Evolutionary conservation across 768 basidiomycete species (phyloP).

Genomic region (Boletus barrowsii): DNA sequence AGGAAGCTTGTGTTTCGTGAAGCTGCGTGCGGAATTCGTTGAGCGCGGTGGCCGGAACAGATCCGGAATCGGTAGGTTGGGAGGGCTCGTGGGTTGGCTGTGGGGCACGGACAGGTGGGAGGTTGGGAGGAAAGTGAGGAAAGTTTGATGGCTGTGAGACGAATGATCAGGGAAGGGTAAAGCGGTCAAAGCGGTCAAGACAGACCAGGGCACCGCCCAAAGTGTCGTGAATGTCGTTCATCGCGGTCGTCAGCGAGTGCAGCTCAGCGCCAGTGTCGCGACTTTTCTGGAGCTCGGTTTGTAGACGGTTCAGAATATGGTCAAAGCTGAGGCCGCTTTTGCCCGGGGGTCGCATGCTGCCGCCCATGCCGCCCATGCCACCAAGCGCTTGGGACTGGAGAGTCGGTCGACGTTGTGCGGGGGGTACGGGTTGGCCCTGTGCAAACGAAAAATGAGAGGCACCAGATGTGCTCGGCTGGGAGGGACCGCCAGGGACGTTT

Average conservation of each 20-base stretch:
- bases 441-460: constrained; percentile 42
- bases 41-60: constrained; percentile 31
- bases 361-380: constrained; percentile 77
- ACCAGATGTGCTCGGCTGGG: constrained; percentile 35
- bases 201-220: constrained; percentile 78
- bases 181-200: constrained; percentile 8
- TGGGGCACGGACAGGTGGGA: constrained; percentile 62
- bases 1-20: constrained; percentile 74
- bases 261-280: constrained; percentile 90
- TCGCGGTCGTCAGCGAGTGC: constrained; percentile 67
- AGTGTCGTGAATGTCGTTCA: constrained; percentile 91
- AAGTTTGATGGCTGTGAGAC: constrained; percentile 52
- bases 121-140: constrained; percentile 58
- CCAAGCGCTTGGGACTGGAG: constrained; percentile 58
- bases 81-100: constrained; percentile 22
- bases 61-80: constrained; percentile 28
- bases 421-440: constrained; percentile 34
- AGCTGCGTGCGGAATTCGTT: constrained; percentile 79
- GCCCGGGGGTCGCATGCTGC: constrained; percentile 65
- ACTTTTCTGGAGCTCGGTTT: constrained; percentile 93
- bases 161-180: constrained; percentile 1
- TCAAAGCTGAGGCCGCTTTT: constrained; percentile 91
- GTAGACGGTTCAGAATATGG: constrained; percentile 82
- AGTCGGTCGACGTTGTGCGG: constrained; percentile 51
- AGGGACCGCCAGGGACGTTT: constrained; percentile 24